Conservation (phyloP, 331 rosid species). For the Quercus phellos region DNA sequence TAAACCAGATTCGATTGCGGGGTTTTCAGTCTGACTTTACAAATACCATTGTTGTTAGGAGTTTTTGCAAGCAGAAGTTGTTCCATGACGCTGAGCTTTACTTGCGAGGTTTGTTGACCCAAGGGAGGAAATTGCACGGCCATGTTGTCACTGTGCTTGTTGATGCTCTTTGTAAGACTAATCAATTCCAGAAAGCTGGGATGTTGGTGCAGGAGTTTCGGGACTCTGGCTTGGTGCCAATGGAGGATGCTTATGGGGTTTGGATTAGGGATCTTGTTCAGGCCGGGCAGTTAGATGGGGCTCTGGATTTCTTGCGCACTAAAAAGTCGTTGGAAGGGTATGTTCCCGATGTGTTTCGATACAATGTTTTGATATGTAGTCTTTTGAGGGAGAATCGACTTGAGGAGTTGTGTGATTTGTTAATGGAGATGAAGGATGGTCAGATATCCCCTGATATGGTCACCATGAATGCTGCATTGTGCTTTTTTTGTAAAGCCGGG, state of each 20-base stretch:
- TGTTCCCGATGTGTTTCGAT: slow-evolving; percentile 38
- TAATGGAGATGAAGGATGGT: slow-evolving; percentile 69
- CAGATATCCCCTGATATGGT: slow-evolving; percentile 44
- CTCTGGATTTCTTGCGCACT: slow-evolving; percentile 44
- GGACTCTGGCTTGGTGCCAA: slow-evolving; percentile 18
- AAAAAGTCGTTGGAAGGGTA: slow-evolving; percentile 51
- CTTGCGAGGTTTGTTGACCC: slow-evolving; percentile 26
- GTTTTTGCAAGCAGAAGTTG: slow-evolving; percentile 43
- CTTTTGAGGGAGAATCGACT: slow-evolving; percentile 66
- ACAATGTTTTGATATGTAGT: slow-evolving; percentile 51
- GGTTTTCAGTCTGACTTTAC: slow-evolving; percentile 49
- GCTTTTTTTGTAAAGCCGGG: slow-evolving; percentile 84
- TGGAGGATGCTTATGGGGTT: slow-evolving; percentile 48
- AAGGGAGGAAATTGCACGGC: slow-evolving; percentile 36
- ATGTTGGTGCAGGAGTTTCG: slow-evolving; percentile 46
- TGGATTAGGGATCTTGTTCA: slow-evolving; percentile 54
- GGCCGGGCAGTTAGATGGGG: slow-evolving; percentile 55
- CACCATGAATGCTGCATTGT: slow-evolving; percentile 68
- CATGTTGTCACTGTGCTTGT: slow-evolving; percentile 37
- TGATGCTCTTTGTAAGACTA: slow-evolving; percentile 43
- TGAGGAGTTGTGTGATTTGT: slow-evolving; percentile 52
- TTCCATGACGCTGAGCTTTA: slow-evolving; percentile 52
- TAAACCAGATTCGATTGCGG: slow-evolving; percentile 42
- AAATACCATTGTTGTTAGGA: slow-evolving; percentile 34
- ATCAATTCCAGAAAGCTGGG: slow-evolving; percentile 43